Base-by-base conservation (phyloP, 495 filamentous ascomycete genomes). In the Trichoderma virens region DNA sequence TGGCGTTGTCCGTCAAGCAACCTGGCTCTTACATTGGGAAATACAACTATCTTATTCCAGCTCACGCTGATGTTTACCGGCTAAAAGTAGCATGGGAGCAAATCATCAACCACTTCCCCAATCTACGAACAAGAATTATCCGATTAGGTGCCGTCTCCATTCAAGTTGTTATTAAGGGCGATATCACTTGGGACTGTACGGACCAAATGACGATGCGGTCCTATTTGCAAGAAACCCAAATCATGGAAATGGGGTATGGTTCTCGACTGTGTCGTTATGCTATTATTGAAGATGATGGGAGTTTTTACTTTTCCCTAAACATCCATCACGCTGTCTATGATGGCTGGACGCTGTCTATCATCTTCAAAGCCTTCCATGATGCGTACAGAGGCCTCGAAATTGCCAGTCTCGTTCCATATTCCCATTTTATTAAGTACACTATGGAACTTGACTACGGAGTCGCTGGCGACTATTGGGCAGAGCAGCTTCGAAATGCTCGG, bases 71-170 rank as follows among this genome's bases (percentile, higher is more conserved):
- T 63, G 14, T 79, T 25, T 63, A 69, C 6, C 72, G 67, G 11
- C 79, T 86, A 67, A 72, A 74, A 65, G 64, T 65, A 5, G 79
- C 83, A 16, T 85, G 83, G 84, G 67, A 79, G 60, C 69, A 68
- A 4, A 81, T 85, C 20, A 72, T 83, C 23, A 70, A 80, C 2
- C 71, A 79, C 6, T 79, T 80, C 65, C 82, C 87, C 43, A 88
- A 90, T 65, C 79, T 91, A 6, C 80, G 89, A 34, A 91, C 88
- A 11, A 80, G 83, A 5, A 91, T 92, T 68, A 75, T 83, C 18
- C 61, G 60, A 1, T 54, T 56, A 11, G 56, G 31, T 0, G 45
- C 54, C 0, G 66, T 66, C 0, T 70, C 68, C 16, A 9, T 71
- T 11, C 73, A 75, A 18, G 63, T 67, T 2, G 68, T 73, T 1